phyloP scores from a whole-genome alignment of 768 basidiomycete species.

The Sarcodon aspratus region DNA sequence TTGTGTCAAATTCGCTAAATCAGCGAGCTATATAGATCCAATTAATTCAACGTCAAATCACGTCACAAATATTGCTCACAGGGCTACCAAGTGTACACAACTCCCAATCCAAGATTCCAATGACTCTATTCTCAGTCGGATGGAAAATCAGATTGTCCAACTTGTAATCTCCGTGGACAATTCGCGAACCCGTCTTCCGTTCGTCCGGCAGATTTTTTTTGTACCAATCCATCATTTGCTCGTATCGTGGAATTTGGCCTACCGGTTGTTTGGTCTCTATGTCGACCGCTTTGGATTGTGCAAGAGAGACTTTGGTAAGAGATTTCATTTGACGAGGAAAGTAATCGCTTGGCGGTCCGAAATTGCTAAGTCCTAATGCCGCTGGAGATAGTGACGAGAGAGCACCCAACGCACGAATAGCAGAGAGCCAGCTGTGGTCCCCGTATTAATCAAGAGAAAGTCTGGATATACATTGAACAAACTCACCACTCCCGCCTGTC shows the following conservation, averaged over 20 bases:
- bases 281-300: constrained; percentile 62
- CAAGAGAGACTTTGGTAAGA: constrained; percentile 67
- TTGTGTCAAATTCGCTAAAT: constrained; percentile 83
- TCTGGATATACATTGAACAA: not conserved
- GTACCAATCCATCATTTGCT: constrained; percentile 73
- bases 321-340: constrained; percentile 93
- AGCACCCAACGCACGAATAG: constrained; percentile 57
- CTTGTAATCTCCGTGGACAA: constrained; percentile 98
- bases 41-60: not conserved
- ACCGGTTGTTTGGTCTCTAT: constrained; percentile 44
- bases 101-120: constrained; percentile 97
- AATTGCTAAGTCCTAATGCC: constrained; percentile 55
- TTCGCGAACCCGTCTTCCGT: constrained; percentile 57
- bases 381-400: constrained; percentile 55
- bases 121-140: constrained; percentile 80
- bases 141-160: constrained; percentile 97
- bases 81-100: constrained; percentile 91
- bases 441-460: not conserved
- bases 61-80: constrained; percentile 29
- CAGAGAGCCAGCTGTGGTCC: constrained; percentile 60
- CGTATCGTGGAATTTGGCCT: constrained; percentile 68
- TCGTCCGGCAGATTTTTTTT: constrained; percentile 66
- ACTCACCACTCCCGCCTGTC: constrained; percentile 66
- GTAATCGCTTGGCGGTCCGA: constrained; percentile 69
- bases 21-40: constrained; percentile 53